Percentiles rank a stretch among this genome's conserved stretches.
These are phyloP conservation scores for Nemania diffusa DNA, from an alignment of 2,329 filamentous ascomycete genomes.

Conservation along the genomic window DNA sequence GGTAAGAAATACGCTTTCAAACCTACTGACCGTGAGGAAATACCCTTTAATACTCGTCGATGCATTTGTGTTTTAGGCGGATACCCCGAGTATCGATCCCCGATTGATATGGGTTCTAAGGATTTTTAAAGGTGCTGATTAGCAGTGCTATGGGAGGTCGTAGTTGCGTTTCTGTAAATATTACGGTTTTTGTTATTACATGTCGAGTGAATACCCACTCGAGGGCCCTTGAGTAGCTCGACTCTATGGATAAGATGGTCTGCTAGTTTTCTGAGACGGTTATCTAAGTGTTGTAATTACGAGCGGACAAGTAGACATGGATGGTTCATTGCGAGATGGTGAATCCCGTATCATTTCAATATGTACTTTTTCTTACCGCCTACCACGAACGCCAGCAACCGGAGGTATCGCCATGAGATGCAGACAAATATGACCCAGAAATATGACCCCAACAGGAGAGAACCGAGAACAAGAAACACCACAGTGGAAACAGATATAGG, in stretches of 20 bases:
- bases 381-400: constrained; percentile 44
- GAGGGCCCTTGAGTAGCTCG: not conserved
- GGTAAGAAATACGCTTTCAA: constrained; percentile 58
- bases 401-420: constrained; percentile 47
- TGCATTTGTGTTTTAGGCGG: constrained; percentile 23
- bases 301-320: not conserved
- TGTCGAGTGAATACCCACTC: not conserved
- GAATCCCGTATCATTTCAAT: constrained; percentile 26
- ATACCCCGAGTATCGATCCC: constrained; percentile 12
- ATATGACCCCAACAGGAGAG: constrained; percentile 1
- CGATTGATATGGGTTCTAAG: constrained; percentile 21
- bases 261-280: not conserved
- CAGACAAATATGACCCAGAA: constrained; percentile 35
- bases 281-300: not conserved
- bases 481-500: not conserved
- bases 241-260: not conserved
- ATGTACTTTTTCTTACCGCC: constrained; percentile 33
- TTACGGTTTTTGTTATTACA: not conserved
- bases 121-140: constrained; percentile 22
- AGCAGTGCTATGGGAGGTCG: constrained; percentile 11
- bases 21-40: constrained; percentile 43
- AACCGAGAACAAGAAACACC: constrained; percentile 9
- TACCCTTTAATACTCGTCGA: constrained; percentile 6
- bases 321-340: constrained; percentile 19
- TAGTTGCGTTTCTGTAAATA: constrained; percentile 4